Evolutionary conservation across 129 eudicot species (phyloP), one percentile per base, ranked within the genome.

Genomic region (Flaveria trinervia): DNA sequence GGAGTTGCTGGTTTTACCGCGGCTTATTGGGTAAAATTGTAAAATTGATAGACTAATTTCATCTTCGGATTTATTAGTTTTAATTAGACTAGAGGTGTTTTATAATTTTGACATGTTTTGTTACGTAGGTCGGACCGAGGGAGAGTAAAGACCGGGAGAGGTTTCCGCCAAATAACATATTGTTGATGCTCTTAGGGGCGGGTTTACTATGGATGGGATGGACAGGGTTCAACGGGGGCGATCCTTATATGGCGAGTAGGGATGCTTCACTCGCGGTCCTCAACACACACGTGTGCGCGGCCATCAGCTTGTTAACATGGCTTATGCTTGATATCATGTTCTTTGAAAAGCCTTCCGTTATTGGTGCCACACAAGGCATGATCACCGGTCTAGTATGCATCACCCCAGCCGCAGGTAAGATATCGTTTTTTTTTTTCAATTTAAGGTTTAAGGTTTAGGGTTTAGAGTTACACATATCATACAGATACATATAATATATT

Each of bases 151-250:
- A 91, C 48, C 61, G 93, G 5, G 97, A 88, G 69, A 83, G 93
- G 76, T 91, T 91, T 73, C 93, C 93, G 6, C 97, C 97, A 9
- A 91, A 91, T 85, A 91, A 91, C 87, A 91, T 91, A 51, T 45
- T 90, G 2, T 48, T 88, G 75, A 91, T 91, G 97, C 87, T 91
- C 41, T 88, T 91, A 9, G 97, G 97, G 46, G 97, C 96, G 22
- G 97, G 97, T 5, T 50, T 88, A 64, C 79, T 91, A 66, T 91
- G 96, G 96, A 91, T 91, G 96, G 96, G 96, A 4, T 91, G 96
- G 96, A 91, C 91, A 0, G 93, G 96, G 41, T 91, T 91, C 91
- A 91, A 91, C 26, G 91, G 93, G 3, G 97, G 93, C 69, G 97
- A 88, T 84, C 97, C 97, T 39, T 91, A 88, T 59, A 78, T 76